These are phyloP conservation scores for Fimicolochytrium jonesii DNA, from an alignment of 192 early-diverging fungal species.

Conservation along the genomic window DNA sequence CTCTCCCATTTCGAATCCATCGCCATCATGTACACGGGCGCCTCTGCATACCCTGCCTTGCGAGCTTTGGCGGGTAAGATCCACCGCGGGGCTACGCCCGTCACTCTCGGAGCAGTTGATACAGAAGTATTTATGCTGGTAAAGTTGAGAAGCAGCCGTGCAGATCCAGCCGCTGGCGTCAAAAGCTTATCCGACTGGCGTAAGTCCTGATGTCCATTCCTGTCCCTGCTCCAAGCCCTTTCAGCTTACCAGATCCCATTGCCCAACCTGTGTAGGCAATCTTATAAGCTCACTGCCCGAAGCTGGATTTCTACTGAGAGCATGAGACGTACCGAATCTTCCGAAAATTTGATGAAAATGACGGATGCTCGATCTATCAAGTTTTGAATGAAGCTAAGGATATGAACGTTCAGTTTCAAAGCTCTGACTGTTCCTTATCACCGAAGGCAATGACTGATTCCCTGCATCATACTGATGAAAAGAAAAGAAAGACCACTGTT, in stretches of 20 bases:
- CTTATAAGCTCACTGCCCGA: no score
- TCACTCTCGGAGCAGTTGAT: neutral
- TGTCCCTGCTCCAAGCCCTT: no score
- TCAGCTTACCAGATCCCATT: conserved; percentile 27
- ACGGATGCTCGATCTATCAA: conserved; percentile 25
- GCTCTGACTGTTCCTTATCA: no score
- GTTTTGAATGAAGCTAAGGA: conserved; percentile 22
- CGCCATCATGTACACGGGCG: conserved; percentile 13
- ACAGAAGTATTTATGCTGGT: conserved; percentile 16
- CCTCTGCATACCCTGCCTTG: neutral
- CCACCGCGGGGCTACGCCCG: conserved; percentile 26
- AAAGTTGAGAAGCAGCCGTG: conserved; percentile 21
- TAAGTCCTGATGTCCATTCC: neutral
- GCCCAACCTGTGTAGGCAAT: conserved; percentile 22
- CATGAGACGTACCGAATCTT: conserved; percentile 33
- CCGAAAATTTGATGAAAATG: conserved; percentile 24
- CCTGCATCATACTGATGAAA: no score
- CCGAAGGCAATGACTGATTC: no score
- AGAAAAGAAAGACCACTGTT: neutral
- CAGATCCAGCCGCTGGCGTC: conserved; percentile 12
- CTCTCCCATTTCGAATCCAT: conserved; percentile 23
- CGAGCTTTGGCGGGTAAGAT: conserved; percentile 17
- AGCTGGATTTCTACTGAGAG: no score
- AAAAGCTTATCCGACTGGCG: conserved; percentile 17
- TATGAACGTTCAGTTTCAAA: no score